These are phyloP conservation scores for Dryas integrifolia DNA, from an alignment of 331 rosid genomes.

Conservation along the genomic window DNA sequence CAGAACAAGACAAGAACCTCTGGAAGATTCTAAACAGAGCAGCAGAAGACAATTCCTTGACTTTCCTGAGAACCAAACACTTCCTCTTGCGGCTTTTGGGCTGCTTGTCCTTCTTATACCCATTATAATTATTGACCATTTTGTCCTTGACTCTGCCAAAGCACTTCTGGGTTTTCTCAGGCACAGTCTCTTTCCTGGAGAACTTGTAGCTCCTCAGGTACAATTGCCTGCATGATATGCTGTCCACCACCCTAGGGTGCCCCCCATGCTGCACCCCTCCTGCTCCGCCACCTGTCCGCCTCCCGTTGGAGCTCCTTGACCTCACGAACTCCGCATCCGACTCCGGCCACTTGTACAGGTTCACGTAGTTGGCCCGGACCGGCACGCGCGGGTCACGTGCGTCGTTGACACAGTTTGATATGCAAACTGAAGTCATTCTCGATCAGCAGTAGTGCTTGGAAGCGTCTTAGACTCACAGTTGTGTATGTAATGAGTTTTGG, in stretches of 20 bases:
- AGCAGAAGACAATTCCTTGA: constrained; percentile 55
- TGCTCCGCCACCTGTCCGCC: constrained; percentile 1
- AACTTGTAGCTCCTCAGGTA: constrained; percentile 82
- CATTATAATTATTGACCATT: constrained; percentile 28
- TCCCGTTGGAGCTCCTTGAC: constrained; percentile 47
- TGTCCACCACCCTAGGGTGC: constrained; percentile 61
- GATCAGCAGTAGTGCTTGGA: background rate
- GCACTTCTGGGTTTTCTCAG: constrained; percentile 50
- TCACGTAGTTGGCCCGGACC: constrained; percentile 67
- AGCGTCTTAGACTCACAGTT: no score
- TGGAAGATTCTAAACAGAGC: constrained; percentile 53
- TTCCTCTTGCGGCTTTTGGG: background rate
- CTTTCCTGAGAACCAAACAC: constrained; percentile 66
- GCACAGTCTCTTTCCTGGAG: constrained; percentile 56
- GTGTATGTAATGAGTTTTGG: background rate
- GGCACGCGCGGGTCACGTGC: constrained; percentile 70
- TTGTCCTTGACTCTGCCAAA: constrained; percentile 56
- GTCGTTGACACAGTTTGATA: constrained; percentile 65
- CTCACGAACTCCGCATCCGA: constrained; percentile 76
- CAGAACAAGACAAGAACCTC: constrained; percentile 64
- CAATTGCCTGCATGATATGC: constrained; percentile 80
- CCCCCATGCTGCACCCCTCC: constrained; percentile 32
- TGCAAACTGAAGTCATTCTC: constrained; percentile 65
- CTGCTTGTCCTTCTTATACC: constrained; percentile 2
- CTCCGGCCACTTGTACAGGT: constrained; percentile 93